Conservation (phyloP, 1,139 yeast species). For the Candida sanyaensis region DNA sequence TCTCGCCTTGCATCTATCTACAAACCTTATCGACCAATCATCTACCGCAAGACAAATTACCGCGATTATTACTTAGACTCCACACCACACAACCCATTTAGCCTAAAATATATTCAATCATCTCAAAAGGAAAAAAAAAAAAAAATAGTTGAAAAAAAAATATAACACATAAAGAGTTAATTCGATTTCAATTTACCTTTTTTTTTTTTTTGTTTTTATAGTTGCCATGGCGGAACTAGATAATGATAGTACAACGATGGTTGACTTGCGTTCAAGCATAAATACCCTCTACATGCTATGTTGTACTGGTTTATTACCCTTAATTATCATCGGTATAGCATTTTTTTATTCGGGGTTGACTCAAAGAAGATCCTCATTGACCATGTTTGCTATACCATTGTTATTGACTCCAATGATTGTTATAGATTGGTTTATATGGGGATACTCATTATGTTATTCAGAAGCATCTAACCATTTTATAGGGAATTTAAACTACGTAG, state of each 20-base stretch:
- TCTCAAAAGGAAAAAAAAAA: background rate
- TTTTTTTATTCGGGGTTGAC: constrained; percentile 62
- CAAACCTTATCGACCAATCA: background rate
- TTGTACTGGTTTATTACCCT: constrained; percentile 36
- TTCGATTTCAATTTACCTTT: too few species aligned
- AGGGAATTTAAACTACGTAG: constrained; percentile 49
- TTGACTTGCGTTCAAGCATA: constrained; percentile 23
- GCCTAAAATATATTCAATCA: background rate
- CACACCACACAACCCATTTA: too few species aligned
- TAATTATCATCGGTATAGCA: constrained; percentile 44
- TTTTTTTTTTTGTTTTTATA: background rate
- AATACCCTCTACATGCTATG: constrained; percentile 40
- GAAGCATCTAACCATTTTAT: constrained; percentile 44
- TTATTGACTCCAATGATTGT: constrained; percentile 43
- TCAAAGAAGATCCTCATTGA: constrained; percentile 55
- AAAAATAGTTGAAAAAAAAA: too few species aligned
- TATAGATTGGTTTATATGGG: constrained; percentile 60
- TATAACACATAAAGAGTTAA: too few species aligned
- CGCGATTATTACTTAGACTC: too few species aligned
- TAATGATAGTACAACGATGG: background rate
- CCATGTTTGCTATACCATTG: constrained; percentile 54
- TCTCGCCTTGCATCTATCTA: background rate
- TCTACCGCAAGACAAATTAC: background rate
- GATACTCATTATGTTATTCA: constrained; percentile 55
- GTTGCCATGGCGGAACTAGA: background rate